Evolutionary conservation across 768 basidiomycete species (phyloP), one percentile per base, ranked within the genome.

Genomic region (Leccinum ochraceum): DNA sequence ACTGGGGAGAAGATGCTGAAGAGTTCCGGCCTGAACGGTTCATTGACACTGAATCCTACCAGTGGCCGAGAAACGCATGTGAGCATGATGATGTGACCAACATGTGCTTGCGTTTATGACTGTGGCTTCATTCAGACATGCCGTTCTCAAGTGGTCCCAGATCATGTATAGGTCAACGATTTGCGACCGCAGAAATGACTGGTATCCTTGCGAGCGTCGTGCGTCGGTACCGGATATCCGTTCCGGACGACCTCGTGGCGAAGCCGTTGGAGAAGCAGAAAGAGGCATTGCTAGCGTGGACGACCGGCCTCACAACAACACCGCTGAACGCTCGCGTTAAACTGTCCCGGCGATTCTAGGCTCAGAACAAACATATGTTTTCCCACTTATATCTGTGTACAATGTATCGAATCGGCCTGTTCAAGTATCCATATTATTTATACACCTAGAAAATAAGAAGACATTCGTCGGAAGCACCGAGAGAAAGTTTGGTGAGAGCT

Each of bases 1-100:
- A 80, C 51, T 84, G 83, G 83, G 83, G 83, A 6, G 67, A 74
- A 13, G 81, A 84, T 56, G 73, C 58, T 0, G 68, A 60, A 10
- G 75, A 77, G 20, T 84, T 82, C 73, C 81, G 70, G 51, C 82
- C 82, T 0, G 79, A 80, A 50, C 77, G 80, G 0, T 84, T 83
- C 66, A 73, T 84, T 28, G 82, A 84, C 55, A 82, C 80, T 0
- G 76, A 76, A 6, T 69, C 75, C 1, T 83, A 83, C 57, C 74
- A 75, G n/a, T 49, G 48, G 48, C 48, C 48, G 22, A 49, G 48
- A 49, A 13, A 20, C 14, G 48, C 20, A 26, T 49, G 48, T 49
- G 24, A 75, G 80, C 8, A 54, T 11, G 37, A 30, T 2, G 4
- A 42, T 39, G 10, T 10, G 37, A 17, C 37, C 16, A 17, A 17